Evolutionary conservation across 306 rosid genomes (phyloP).

Genomic region (Ceratonia siliqua): DNA sequence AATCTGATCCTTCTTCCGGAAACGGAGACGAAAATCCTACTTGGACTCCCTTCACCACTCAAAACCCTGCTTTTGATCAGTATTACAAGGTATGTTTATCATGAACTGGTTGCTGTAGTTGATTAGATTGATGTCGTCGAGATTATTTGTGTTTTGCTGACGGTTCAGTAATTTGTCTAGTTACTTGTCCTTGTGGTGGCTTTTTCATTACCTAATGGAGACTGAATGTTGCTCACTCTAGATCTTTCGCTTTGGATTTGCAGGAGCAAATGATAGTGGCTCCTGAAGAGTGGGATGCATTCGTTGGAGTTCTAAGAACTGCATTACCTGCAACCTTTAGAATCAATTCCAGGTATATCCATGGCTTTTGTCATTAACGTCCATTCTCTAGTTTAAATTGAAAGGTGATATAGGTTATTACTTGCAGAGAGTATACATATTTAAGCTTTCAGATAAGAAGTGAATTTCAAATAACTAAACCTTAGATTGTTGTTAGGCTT

Average conservation of each 20-base stretch:
- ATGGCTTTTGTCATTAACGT: not conserved
- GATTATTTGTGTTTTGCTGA: not conserved
- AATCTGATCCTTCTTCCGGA: slow-evolving; percentile 54
- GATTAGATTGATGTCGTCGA: not conserved
- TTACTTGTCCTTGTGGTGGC: not conserved
- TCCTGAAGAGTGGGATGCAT: slow-evolving; percentile 68
- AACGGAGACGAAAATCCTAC: slow-evolving; percentile 19
- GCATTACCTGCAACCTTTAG: slow-evolving; percentile 89
- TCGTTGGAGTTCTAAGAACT: slow-evolving; percentile 73
- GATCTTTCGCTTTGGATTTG: not conserved
- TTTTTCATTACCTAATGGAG: not conserved
- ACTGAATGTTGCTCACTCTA: not conserved
- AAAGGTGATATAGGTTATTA: not conserved
- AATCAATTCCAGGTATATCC: slow-evolving; percentile 81
- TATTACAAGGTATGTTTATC: slow-evolving; percentile 63
- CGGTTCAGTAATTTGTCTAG: not conserved
- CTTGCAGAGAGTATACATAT: not conserved
- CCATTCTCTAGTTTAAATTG: not conserved
- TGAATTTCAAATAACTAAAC: not conserved
- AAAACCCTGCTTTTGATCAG: slow-evolving; percentile 62
- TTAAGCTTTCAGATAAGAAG: not conserved
- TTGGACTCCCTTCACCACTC: slow-evolving; percentile 81
- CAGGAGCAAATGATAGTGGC: slow-evolving; percentile 70
- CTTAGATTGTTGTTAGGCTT: no score
- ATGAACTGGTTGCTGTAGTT: not conserved